A percentile compares a stretch with the other conserved stretches of the same genome.
Conservation (phyloP, 257 asterid genomes). For the Scutellaria minor region DNA sequence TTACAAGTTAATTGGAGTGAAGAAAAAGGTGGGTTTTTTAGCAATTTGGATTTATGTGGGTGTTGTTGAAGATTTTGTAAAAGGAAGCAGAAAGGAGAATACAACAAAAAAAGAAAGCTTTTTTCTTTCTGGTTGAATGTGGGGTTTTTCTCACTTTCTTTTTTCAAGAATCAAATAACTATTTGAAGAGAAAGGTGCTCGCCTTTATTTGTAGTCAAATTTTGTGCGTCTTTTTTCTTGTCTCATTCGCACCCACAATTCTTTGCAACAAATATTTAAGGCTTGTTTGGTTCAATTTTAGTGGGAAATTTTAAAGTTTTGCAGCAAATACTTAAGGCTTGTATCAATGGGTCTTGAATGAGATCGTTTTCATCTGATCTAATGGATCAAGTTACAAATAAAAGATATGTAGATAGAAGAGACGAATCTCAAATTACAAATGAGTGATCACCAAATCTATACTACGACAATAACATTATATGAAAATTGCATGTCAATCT, state of each 20-base stretch:
- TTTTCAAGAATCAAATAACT: constrained; percentile 42
- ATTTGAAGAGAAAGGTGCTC: constrained; percentile 32
- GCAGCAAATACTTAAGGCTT: too few relatives aligned
- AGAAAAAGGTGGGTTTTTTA: constrained; percentile 20
- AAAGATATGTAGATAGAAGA: too few relatives aligned
- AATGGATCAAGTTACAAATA: too few relatives aligned
- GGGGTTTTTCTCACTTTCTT: constrained; percentile 10
- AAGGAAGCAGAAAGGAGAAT: constrained; percentile 29
- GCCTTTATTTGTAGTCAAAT: constrained; percentile 28
- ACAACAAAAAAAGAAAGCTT: constrained; percentile 24
- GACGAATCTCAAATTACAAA: too few relatives aligned
- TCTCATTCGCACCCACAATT: constrained; percentile 27
- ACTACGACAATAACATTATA: too few relatives aligned
- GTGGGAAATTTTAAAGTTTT: too few relatives aligned
- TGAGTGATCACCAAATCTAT: too few relatives aligned
- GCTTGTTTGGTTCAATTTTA: neutral
- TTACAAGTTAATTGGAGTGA: constrained; percentile 26
- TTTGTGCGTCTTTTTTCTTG: constrained; percentile 32
- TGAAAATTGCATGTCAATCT: too few relatives aligned
- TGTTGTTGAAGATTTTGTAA: constrained; percentile 28
- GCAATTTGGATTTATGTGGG: constrained; percentile 44
- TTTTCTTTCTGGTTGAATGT: constrained; percentile 4
- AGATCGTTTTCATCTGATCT: too few relatives aligned
- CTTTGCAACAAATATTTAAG: neutral
- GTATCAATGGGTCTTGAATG: too few relatives aligned